Percentiles rank a stretch among this genome's conserved stretches.
These are phyloP conservation scores for Grosmannia clavigera DNA, from an alignment of 2,329 filamentous ascomycete species.

Conservation along the genomic window DNA sequence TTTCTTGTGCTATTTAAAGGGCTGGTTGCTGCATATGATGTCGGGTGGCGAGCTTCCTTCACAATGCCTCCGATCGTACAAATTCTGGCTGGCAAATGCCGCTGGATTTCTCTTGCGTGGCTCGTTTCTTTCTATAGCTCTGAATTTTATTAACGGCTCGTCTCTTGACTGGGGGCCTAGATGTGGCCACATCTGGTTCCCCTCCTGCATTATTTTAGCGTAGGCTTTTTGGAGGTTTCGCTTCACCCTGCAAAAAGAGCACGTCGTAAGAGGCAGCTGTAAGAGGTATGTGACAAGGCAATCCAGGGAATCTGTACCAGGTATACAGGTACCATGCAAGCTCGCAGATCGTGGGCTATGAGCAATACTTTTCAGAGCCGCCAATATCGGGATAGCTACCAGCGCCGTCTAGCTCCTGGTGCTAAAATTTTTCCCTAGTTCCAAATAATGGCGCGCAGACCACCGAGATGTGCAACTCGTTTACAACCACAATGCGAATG, in stretches of 20 bases:
- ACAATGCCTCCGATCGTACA: constrained; percentile 42
- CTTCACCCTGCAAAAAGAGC: neutral
- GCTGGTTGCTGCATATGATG: constrained; percentile 41
- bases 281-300: too few relatives aligned
- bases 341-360: neutral
- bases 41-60: constrained; percentile 44
- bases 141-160: constrained; percentile 45
- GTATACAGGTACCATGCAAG: neutral
- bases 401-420: constrained; percentile 2
- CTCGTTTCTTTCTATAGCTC: constrained; percentile 43
- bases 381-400: too few relatives aligned
- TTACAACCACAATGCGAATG: constrained; percentile 18
- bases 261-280: too few relatives aligned
- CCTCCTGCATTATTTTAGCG: constrained; percentile 20
- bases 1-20: constrained; percentile 14
- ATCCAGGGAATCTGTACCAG: neutral
- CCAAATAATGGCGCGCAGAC: constrained; percentile 18
- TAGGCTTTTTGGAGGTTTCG: constrained; percentile 8
- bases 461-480: constrained; percentile 18
- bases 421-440: constrained; percentile 3
- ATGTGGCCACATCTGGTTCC: constrained; percentile 44
- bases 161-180: constrained; percentile 44
- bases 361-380: too few relatives aligned
- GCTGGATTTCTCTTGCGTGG: constrained; percentile 45
- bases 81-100: constrained; percentile 41